These are phyloP conservation scores for Gossypium lobatum DNA, from an alignment of 441 rosid genomes.

Conservation along the genomic window DNA sequence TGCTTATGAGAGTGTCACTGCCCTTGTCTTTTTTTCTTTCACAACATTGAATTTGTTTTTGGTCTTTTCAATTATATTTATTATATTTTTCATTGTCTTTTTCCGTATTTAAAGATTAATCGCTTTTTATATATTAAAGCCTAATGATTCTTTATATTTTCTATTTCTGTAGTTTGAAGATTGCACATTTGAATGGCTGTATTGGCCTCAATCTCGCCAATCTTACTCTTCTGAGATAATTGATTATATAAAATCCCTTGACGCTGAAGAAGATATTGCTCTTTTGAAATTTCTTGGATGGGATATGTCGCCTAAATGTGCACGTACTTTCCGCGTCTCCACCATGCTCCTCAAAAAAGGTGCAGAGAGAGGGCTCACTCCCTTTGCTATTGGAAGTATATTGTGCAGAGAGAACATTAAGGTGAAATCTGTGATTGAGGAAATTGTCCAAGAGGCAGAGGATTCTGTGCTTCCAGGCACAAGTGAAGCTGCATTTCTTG, in stretches of 20 bases:
- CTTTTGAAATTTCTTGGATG: slow-evolving; percentile 62
- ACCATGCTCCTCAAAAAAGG: slow-evolving; percentile 83
- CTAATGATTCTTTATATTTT: background rate
- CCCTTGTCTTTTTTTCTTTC: background rate
- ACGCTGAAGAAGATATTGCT: slow-evolving; percentile 71
- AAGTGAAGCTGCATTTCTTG: slow-evolving; percentile 43
- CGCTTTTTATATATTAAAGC: background rate
- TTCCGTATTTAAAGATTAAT: background rate
- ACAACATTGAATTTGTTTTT: background rate
- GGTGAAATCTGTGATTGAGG: slow-evolving; percentile 35
- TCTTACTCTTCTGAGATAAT: slow-evolving; percentile 49
- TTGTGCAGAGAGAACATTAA: slow-evolving; percentile 62
- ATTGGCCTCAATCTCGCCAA: slow-evolving; percentile 79
- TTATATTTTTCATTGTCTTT: background rate
- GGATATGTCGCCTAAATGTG: slow-evolving; percentile 48
- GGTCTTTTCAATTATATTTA: background rate
- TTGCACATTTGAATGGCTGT: slow-evolving; percentile 83
- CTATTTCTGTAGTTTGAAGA: slow-evolving; percentile 55
- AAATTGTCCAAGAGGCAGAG: slow-evolving; percentile 42
- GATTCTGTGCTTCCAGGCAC: slow-evolving; percentile 39
- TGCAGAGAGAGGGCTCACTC: slow-evolving; percentile 57
- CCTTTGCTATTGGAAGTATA: slow-evolving; percentile 59
- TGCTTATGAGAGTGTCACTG: slow-evolving; percentile 1
- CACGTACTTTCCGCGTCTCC: slow-evolving; percentile 53
- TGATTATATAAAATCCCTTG: slow-evolving; percentile 51